Evolutionary conservation across 2,329 filamentous ascomycete species (phyloP), one percentile per base, ranked within the genome.

Genomic region (Aspergillus viridinutans): DNA sequence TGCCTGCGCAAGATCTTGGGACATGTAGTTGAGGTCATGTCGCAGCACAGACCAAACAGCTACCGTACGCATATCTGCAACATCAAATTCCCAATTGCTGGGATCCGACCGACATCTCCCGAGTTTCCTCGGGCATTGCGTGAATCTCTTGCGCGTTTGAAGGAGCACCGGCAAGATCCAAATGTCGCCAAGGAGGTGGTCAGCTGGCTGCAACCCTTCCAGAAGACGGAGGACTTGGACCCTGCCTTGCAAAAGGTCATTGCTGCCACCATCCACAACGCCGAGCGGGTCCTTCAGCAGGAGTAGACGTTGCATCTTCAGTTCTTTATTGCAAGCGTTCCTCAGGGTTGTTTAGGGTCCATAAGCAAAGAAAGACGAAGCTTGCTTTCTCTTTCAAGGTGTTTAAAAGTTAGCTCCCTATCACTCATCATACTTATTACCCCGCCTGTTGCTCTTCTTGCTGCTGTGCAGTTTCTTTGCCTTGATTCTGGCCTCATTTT

Each of bases 111-210:
- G 4, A 77, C 79, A 35, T 88, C 88, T 2, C 79, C 87, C 7
- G 84, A 86, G 3, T 96, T 96, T 73, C 89, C 92, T 6, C 78
- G 81, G 45, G 88, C 86, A 50, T 76, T 97, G 59, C 83, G 85
- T 51, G 80, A 83, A 57, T 82, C 86, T 7, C 78, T 97, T 53
- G 78, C 80, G 1, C 78, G 81, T 49, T 72, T 97, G 60, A 86
- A 83, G 66, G 78, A 78, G 54, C 75, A 79, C 23, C 71, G 78
- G 40, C 66, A 76, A 47, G 61, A 72, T 61, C 73, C 52, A 61
- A 68, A 68, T 29, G 64, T 84, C 53, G 77, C 79, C 43, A 71
- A 76, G 64, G 76, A 78, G 57, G 73, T 81, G 51, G 72, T 83
- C 57, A 68, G 73, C 38, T 79, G 80, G 71, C 71, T 86, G 28